Percentiles rank a stretch among this genome's conserved stretches.
Evolutionary conservation across 805 yeast species (phyloP).

Genomic region (Cyberlindnera xishuangbannaensis): DNA sequence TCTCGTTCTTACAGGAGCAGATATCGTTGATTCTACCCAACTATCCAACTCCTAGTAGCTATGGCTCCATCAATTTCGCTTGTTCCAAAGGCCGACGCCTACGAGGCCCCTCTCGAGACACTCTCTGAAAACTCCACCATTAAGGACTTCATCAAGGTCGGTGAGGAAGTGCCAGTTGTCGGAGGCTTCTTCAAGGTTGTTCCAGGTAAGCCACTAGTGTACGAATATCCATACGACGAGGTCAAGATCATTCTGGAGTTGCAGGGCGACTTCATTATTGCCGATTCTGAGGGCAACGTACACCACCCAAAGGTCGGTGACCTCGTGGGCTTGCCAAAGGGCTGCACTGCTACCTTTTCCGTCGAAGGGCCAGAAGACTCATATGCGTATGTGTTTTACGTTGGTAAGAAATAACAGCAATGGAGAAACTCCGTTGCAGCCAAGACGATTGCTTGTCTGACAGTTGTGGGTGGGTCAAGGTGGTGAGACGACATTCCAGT

Average conservation of each 20-base stretch:
- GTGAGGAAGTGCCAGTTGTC: conserved; percentile 50
- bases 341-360: conserved; percentile 60
- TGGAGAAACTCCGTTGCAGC: no score
- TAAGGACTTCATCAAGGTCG: conserved; percentile 57
- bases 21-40: no score
- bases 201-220: conserved; percentile 61
- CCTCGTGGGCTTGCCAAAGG: conserved; percentile 60
- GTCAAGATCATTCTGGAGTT: conserved; percentile 65
- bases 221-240: conserved; percentile 58
- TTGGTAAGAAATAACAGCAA: conserved; percentile 19
- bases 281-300: conserved; percentile 59
- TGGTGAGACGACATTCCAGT: no score
- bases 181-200: conserved; percentile 69
- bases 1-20: no score
- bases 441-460: no score
- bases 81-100: conserved; percentile 48
- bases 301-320: conserved; percentile 60
- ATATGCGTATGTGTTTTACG: conserved; percentile 30
- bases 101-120: conserved; percentile 51
- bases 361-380: conserved; percentile 59
- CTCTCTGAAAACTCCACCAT: conserved; percentile 62
- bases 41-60: neutral
- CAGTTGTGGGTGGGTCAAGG: no score
- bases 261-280: conserved; percentile 49
- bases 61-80: conserved; percentile 11